These are phyloP conservation scores for Pseudevernia furfuracea DNA, from an alignment of 495 filamentous ascomycete genomes.

Conservation along the genomic window DNA sequence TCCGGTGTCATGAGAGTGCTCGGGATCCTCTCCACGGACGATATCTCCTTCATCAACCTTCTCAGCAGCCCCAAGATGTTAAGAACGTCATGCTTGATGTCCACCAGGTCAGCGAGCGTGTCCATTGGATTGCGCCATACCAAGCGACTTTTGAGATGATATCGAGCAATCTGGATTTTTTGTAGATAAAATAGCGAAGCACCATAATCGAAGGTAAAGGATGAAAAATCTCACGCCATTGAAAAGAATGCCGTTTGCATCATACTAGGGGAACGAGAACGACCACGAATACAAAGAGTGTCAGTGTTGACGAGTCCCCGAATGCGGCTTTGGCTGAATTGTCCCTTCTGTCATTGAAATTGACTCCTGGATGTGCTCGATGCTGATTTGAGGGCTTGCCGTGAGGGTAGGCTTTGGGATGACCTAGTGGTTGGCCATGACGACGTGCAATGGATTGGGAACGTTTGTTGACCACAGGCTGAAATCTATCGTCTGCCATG, in stretches of 20 bases:
- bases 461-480: background rate
- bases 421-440: background rate
- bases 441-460: background rate
- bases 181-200: too few species aligned
- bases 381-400: background rate
- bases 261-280: background rate
- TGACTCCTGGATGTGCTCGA: constrained; percentile 3
- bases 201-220: too few species aligned
- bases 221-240: too few species aligned
- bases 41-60: too few species aligned
- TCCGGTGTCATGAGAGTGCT: too few species aligned
- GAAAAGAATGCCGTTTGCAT: background rate
- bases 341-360: constrained; percentile 18
- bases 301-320: background rate
- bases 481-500: background rate
- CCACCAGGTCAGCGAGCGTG: too few species aligned
- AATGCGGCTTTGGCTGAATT: constrained; percentile 27
- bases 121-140: too few species aligned
- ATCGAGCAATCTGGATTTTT: too few species aligned
- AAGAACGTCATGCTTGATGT: too few species aligned
- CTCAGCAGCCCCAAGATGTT: too few species aligned
- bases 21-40: too few species aligned
- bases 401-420: background rate
- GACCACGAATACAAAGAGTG: background rate
- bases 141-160: too few species aligned